Evolutionary conservation across 2,329 filamentous ascomycete genomes (phyloP), one percentile per base, ranked within the genome.

Genomic region (Byssothecium circinans): DNA sequence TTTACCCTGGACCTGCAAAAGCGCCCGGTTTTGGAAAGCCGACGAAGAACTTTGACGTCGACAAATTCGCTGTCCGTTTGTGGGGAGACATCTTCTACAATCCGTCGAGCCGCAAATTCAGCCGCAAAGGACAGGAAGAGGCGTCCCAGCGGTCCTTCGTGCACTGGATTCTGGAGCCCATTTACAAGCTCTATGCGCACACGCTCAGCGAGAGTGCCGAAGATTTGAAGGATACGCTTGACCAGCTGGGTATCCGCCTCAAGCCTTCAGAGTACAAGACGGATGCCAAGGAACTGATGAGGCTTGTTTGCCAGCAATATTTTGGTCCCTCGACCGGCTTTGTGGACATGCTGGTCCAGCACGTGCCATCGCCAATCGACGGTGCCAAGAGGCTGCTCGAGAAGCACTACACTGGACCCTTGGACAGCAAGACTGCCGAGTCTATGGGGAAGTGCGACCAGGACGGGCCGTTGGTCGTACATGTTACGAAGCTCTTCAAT

Each of bases 51-150:
- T 64, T 97, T 61, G 90, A 95, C 68, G 78, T 85, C 0, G 81
- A 84, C 1, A 91, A 96, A 60, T 95, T 99, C 69, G 86, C 89
- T 15, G 81, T 81, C 63, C 81, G 94, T 43, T 76, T 99, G 56
- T 99, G 94, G 94, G 94, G 94, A 18, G 92, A 99, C 67, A 87
- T 99, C 47, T 99, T 94, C 74, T 99, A 88, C 78, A 97, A 97
- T 66, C 90, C 92, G 0, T 80, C 79, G 61, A 95, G 89, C 72
- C 86, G 92, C 53, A 92, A 88, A 47, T 99, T 99, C 63, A 95
- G 90, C 43, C 83, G 94, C 53, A 97, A 95, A 68, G 83, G 85
- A 0, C 75, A 88, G 18, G 92, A 97, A 63, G 86, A 92, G 54
- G 79, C 82, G 11, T 85, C 91, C 4, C 89, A 87, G 70, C 81